These are phyloP conservation scores for Neofusicoccum ribis DNA, from an alignment of 2,329 filamentous ascomycete species.

Conservation along the genomic window DNA sequence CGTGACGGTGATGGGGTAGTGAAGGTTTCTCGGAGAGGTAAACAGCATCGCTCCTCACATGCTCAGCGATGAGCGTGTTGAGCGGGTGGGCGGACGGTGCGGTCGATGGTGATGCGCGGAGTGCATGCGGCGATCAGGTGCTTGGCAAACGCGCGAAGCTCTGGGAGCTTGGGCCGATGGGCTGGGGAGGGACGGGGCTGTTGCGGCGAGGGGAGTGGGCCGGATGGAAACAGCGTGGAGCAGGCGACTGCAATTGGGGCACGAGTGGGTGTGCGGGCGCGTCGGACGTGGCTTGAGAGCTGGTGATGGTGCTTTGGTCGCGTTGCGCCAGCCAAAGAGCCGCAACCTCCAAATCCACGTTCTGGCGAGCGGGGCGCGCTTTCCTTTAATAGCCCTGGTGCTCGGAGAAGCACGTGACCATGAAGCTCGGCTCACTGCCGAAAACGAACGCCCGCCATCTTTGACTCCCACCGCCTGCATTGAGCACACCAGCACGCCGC, in stretches of 20 bases:
- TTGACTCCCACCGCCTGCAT: neutral
- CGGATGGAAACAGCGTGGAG: neutral
- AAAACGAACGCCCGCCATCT: conserved; percentile 5
- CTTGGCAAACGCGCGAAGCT: conserved; percentile 17
- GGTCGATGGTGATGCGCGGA: neutral
- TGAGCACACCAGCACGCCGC: neutral
- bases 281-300: conserved; percentile 9
- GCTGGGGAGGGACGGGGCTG: neutral
- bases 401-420: neutral
- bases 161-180: conserved; percentile 19
- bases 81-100: neutral
- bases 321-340: conserved; percentile 17
- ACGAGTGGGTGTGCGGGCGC: conserved; percentile 7
- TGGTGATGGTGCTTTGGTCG: conserved; percentile 14
- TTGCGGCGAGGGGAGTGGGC: neutral
- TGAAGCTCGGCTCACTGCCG: conserved; percentile 1
- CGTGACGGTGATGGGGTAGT: conserved; percentile 91
- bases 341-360: conserved; percentile 19
- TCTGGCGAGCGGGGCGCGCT: conserved; percentile 16
- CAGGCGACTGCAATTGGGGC: conserved; percentile 4
- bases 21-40: conserved; percentile 57
- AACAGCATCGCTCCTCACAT: conserved; percentile 47
- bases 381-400: conserved; percentile 17
- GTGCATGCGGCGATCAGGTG: conserved; percentile 14
- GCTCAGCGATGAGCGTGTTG: conserved; percentile 29